Percentiles rank a stretch among this genome's conserved stretches.
Conservation (phyloP, 2,329 filamentous ascomycete species). For the Harringtonia aguacate region DNA sequence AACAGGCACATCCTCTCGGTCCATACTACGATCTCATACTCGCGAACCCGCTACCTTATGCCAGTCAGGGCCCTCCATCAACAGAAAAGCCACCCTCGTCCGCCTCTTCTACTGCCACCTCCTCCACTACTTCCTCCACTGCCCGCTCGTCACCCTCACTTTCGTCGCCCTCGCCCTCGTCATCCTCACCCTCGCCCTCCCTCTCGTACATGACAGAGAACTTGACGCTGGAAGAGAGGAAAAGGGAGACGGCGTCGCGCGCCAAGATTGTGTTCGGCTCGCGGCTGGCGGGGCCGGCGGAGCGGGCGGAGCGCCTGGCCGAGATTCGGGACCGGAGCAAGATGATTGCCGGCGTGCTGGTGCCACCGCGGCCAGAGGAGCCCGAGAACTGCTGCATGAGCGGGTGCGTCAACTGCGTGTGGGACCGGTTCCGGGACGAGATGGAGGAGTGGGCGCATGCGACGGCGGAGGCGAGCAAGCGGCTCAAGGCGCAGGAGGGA, state of each 20-base stretch:
- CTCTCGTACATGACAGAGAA: neutral
- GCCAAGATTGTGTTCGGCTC: constrained; percentile 72
- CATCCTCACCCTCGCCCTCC: constrained; percentile 5
- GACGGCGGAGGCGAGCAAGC: constrained; percentile 50
- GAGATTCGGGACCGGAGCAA: constrained; percentile 48
- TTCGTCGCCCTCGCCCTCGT: no score
- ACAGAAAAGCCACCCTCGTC: constrained; percentile 34
- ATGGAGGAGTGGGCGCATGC: constrained; percentile 76
- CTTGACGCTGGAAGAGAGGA: neutral
- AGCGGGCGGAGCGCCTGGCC: constrained; percentile 50
- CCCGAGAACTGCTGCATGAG: constrained; percentile 99
- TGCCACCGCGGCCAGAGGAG: constrained; percentile 77
- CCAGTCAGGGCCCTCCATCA: no score
- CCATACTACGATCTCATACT: constrained; percentile 50
- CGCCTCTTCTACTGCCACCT: no score
- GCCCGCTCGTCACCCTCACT: no score
- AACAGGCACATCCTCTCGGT: constrained; percentile 41
- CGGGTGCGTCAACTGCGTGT: constrained; percentile 95
- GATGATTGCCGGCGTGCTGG: constrained; percentile 64
- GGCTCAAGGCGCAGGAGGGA: constrained; percentile 29
- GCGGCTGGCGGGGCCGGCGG: constrained; percentile 61
- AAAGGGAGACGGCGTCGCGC: constrained; percentile 33
- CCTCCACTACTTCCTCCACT: no score
- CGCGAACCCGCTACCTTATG: constrained; percentile 30
- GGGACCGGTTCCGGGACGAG: constrained; percentile 85